Evolutionary conservation across 1,139 yeast species (phyloP).

Genomic region (Diutina sp.): DNA sequence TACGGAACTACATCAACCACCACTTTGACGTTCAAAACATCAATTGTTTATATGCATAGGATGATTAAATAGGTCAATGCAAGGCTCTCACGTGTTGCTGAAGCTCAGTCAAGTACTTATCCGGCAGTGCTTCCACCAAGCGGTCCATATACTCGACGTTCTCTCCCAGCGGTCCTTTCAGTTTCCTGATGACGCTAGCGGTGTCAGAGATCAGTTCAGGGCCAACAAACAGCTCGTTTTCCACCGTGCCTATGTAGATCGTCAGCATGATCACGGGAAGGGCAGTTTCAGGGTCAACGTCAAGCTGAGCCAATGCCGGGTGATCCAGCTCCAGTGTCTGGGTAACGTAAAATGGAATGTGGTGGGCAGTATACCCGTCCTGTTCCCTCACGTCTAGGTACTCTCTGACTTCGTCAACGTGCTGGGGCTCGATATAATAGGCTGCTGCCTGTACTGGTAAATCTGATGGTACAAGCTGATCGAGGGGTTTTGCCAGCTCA

Average conservation of each 20-base stretch:
- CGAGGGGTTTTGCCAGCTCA: slow-evolving; percentile 17
- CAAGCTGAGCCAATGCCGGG: slow-evolving; percentile 8
- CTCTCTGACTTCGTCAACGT: slow-evolving; percentile 46
- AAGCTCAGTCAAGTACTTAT: neutral
- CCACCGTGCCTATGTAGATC: slow-evolving; percentile 76
- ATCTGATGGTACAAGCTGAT: slow-evolving; percentile 25
- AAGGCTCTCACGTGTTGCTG: neutral
- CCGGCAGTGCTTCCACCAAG: neutral
- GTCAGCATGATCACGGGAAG: slow-evolving; percentile 32
- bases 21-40: too few species aligned
- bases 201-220: slow-evolving; percentile 52
- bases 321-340: neutral
- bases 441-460: slow-evolving; percentile 71
- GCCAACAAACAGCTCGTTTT: slow-evolving; percentile 73
- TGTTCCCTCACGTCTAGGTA: slow-evolving; percentile 77
- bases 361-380: slow-evolving; percentile 70
- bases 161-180: slow-evolving; percentile 72
- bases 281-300: slow-evolving; percentile 5
- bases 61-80: too few species aligned
- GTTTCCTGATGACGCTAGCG: slow-evolving; percentile 42
- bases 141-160: neutral
- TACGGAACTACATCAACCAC: too few species aligned
- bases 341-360: slow-evolving; percentile 47
- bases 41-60: neutral
- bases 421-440: slow-evolving; percentile 59